Percentiles rank a stretch among this genome's conserved stretches.
Conservation (phyloP, 495 filamentous ascomycete genomes). For the Neurospora sp. region DNA sequence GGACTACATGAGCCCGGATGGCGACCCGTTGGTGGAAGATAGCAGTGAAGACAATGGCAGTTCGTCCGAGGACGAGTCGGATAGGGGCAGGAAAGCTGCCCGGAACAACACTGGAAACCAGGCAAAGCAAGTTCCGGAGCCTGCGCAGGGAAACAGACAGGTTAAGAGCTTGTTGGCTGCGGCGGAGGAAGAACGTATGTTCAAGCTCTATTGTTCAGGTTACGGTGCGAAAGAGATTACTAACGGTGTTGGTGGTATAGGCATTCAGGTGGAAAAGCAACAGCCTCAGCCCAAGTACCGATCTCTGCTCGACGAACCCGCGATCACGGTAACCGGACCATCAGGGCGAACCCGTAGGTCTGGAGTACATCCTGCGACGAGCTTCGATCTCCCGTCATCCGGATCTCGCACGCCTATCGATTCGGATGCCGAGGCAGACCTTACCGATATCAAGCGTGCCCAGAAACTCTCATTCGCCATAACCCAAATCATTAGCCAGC, state of each 20-base stretch:
- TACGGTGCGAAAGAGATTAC: not conserved
- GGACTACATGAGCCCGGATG: conserved; percentile 55
- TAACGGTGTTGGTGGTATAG: conserved; percentile 16
- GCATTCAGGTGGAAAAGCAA: conserved; percentile 29
- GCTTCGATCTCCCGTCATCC: conserved; percentile 52
- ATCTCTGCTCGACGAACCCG: conserved; percentile 52
- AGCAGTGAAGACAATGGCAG: conserved; percentile 44
- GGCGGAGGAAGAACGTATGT: conserved; percentile 71
- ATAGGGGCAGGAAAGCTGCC: conserved; percentile 38
- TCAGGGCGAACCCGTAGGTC: conserved; percentile 45
- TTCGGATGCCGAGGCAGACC: conserved; percentile 78
- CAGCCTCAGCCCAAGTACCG: conserved; percentile 30
- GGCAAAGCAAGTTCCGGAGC: conserved; percentile 18
- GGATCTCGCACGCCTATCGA: conserved; percentile 66
- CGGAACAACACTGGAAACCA: conserved; percentile 17
- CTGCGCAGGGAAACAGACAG: conserved; percentile 22
- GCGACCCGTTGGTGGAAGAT: conserved; percentile 44
- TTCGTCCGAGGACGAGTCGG: conserved; percentile 40
- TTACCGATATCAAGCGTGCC: conserved; percentile 73
- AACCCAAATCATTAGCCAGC: conserved; percentile 67
- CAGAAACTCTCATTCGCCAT: conserved; percentile 72
- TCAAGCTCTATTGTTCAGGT: not conserved
- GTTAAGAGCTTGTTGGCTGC: conserved; percentile 53
- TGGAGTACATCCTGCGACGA: conserved; percentile 71
- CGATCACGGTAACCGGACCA: conserved; percentile 54